Base-by-base conservation (phyloP, 2,329 filamentous ascomycete species). In the Coniochaeta prunicola region DNA sequence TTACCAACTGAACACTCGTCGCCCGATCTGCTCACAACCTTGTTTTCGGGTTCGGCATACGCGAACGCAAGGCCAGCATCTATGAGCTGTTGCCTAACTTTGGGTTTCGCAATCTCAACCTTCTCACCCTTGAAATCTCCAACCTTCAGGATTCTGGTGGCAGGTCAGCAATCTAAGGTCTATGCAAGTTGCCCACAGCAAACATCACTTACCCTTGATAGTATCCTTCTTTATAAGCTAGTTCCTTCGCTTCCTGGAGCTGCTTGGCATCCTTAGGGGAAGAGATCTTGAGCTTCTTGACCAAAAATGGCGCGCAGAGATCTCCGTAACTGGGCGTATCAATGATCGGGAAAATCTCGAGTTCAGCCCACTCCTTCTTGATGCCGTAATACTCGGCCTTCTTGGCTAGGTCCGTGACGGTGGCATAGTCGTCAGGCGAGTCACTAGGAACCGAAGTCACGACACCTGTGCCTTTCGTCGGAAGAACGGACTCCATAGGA, bases 371-470 rank as follows among this genome's bases (percentile, higher is more conserved):
- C 72, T 96, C 92, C 76, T 96, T 94, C 77, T 96, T 83, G 71
- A 99, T 97, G 57, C 90, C 89, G 74, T 99, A 96, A 79, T 91
- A 97, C 8, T 96, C 93, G 0, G 93, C 84, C 80, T 99, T 99
- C 82, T 97, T 97, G 40, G 86, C 85, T 60, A 99, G 82, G 63
- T 99, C 94, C 53, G 84, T 82, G 45, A 93, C 82, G 31, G 92
- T 99, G 50, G 92, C 92, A 73, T 88, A 99, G 71, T 99, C 94
- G 70, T 99, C 94, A 1, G 94, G 91, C 59, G 90, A 96, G 77
- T 99, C 94, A 2, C 92, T 97, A 21, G 94, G 94, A 15, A 99
- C 94, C 42, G 85, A 97, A 1, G 92, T 96, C 55, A 99, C 94
- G 40, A 99, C 92, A 70, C 92, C 94, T 24, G 94, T 99, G 70